Evolutionary conservation across 2,329 filamentous ascomycete species (phyloP).

Genomic region (Pseudogymnoascus verrucosus): DNA sequence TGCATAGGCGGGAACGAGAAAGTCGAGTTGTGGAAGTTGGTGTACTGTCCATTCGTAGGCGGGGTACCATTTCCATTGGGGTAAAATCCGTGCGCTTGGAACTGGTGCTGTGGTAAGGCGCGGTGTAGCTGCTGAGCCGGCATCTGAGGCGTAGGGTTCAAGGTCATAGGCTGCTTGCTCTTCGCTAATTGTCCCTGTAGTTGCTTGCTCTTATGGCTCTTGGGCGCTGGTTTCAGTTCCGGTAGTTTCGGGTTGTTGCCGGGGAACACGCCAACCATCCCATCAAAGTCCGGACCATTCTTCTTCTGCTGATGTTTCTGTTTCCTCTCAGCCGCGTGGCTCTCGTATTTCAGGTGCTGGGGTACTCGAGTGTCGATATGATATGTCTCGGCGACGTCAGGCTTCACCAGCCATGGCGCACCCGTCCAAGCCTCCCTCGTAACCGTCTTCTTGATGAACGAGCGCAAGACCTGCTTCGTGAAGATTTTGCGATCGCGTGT

Average conservation of each 20-base stretch:
- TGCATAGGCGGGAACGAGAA: slow-evolving; percentile 37
- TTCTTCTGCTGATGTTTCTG: slow-evolving; percentile 59
- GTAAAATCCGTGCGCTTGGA: not conserved
- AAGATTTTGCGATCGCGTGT: slow-evolving; percentile 84
- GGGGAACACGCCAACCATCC: slow-evolving; percentile 28
- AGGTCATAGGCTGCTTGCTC: slow-evolving; percentile 30
- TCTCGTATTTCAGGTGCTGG: slow-evolving; percentile 71
- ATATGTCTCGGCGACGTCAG: slow-evolving; percentile 73
- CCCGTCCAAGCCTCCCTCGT: slow-evolving; percentile 86
- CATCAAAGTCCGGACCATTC: slow-evolving; percentile 25
- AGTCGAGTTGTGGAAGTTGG: slow-evolving; percentile 36
- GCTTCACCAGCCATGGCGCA: slow-evolving; percentile 93
- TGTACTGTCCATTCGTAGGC: slow-evolving; percentile 21
- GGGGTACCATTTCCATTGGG: slow-evolving; percentile 13
- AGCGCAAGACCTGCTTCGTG: slow-evolving; percentile 86
- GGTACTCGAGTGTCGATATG: slow-evolving; percentile 84
- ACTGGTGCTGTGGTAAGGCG: not conserved
- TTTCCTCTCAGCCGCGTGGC: slow-evolving; percentile 69
- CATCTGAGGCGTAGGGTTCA: slow-evolving; percentile 26
- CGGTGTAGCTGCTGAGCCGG: slow-evolving; percentile 9
- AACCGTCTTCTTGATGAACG: slow-evolving; percentile 94
- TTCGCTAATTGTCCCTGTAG: slow-evolving; percentile 32
- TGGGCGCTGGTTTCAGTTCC: slow-evolving; percentile 65
- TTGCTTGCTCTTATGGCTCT: slow-evolving; percentile 58
- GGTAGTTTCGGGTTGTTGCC: slow-evolving; percentile 49